Conservation (phyloP, 2,329 filamentous ascomycete species). For the Hortaea werneckii region DNA sequence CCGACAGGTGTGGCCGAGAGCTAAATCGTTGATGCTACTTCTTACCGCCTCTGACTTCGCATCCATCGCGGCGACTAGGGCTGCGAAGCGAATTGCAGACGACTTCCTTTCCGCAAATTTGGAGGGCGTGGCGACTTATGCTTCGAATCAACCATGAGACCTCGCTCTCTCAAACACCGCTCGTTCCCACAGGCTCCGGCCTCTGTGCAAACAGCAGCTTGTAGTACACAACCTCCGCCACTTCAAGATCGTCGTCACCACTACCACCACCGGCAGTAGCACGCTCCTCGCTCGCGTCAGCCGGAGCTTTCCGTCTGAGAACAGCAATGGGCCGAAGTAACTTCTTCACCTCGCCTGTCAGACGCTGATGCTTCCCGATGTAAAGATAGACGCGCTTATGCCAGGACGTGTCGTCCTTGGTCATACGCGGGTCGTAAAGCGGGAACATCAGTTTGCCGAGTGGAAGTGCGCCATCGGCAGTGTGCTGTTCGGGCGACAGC, state of each 20-base stretch:
- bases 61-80: no score
- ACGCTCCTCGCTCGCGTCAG: conserved; percentile 4
- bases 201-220: conserved; percentile 77
- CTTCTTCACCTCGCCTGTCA: conserved; percentile 86
- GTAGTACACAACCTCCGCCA: conserved; percentile 77
- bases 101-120: no score
- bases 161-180: neutral
- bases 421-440: conserved; percentile 49
- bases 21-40: no score
- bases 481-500: conserved; percentile 18
- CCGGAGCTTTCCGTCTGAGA: conserved; percentile 46
- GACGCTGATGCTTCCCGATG: conserved; percentile 76
- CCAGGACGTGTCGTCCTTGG: conserved; percentile 55
- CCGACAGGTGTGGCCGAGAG: no score
- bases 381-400: conserved; percentile 82
- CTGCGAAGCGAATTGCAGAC: no score
- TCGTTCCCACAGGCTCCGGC: conserved; percentile 64
- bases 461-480: conserved; percentile 29
- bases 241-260: conserved; percentile 52
- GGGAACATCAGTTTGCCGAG: conserved; percentile 73
- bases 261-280: conserved; percentile 22
- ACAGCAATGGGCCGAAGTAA: conserved; percentile 68
- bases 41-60: no score
- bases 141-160: no score
- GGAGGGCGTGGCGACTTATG: no score